Percentiles rank a stretch among this genome's conserved stretches.
Evolutionary conservation across 257 asterid genomes (phyloP).

Genomic region (Scutellaria minor): DNA sequence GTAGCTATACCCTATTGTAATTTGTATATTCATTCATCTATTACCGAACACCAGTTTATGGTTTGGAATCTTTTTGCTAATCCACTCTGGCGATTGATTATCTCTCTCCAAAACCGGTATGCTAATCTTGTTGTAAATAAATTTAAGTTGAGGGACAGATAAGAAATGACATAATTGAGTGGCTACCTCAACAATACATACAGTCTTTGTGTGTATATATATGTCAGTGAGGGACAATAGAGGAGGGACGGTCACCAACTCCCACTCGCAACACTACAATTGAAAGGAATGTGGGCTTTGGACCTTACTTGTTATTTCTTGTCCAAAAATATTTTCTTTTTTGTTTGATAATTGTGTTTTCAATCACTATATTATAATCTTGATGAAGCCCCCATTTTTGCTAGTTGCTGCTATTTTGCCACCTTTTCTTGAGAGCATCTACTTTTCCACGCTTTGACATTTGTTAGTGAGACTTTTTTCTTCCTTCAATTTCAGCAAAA

Average conservation of each 20-base stretch:
- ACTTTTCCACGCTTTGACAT: constrained; percentile 48
- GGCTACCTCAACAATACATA: neutral
- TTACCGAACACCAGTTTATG: constrained; percentile 21
- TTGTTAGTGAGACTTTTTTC: constrained; percentile 40
- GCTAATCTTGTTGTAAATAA: neutral
- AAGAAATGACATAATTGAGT: neutral
- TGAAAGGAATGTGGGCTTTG: constrained; percentile 45
- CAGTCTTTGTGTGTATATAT: constrained; percentile 34
- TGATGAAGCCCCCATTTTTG: constrained; percentile 25
- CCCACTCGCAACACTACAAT: constrained; percentile 63
- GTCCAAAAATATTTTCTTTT: constrained; percentile 33
- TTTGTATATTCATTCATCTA: neutral
- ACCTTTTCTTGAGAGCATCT: constrained; percentile 40
- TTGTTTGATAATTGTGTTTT: constrained; percentile 23
- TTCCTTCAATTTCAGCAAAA: constrained; percentile 47
- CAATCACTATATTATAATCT: neutral
- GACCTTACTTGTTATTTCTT: constrained; percentile 39
- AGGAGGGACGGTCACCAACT: constrained; percentile 66
- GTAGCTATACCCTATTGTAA: constrained; percentile 17
- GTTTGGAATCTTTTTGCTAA: constrained; percentile 33
- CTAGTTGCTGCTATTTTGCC: constrained; percentile 29
- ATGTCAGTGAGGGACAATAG: constrained; percentile 43
- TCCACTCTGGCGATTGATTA: constrained; percentile 15
- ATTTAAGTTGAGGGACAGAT: neutral
- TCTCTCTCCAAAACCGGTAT: neutral